These are phyloP conservation scores for Datisca glomerata DNA, from an alignment of 306 rosid species.

Conservation along the genomic window DNA sequence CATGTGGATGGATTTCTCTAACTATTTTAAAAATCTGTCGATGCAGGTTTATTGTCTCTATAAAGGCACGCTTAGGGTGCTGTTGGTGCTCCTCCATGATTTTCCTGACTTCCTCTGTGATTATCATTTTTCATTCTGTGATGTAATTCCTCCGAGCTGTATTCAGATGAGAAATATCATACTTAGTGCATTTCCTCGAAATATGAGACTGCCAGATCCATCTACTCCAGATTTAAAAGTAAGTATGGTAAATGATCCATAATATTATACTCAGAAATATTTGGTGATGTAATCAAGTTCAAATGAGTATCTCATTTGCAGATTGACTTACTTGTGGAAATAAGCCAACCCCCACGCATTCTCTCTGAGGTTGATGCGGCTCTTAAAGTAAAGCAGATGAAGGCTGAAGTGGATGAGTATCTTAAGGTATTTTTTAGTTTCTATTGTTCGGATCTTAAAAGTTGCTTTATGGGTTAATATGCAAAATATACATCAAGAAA, in stretches of 20 bases:
- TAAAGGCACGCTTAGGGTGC: conserved; percentile 92
- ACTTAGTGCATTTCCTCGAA: conserved; percentile 95
- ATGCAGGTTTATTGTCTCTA: conserved; percentile 73
- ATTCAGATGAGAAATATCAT: conserved; percentile 96
- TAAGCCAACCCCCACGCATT: conserved; percentile 75
- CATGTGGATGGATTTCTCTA: background rate
- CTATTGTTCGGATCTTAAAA: no score
- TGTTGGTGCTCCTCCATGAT: conserved; percentile 92
- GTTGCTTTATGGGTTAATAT: no score
- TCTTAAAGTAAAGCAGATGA: conserved; percentile 78
- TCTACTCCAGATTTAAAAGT: conserved; percentile 94
- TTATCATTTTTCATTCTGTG: conserved; percentile 93
- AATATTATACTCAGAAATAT: background rate
- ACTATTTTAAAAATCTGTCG: background rate
- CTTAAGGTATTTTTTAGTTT: conserved; percentile 41
- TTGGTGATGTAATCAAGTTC: background rate
- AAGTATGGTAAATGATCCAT: background rate
- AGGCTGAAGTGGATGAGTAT: conserved; percentile 82
- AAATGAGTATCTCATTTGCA: conserved; percentile 14
- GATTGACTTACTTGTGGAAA: conserved; percentile 95
- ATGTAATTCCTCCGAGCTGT: conserved; percentile 95
- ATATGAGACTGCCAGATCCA: conserved; percentile 97
- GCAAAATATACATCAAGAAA: no score
- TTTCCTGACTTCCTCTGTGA: conserved; percentile 96
- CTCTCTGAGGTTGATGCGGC: conserved; percentile 92